A percentile compares a stretch with the other conserved stretches of the same genome.
Evolutionary conservation across 1,139 yeast genomes (phyloP).

Genomic region (Lodderomyces theae): DNA sequence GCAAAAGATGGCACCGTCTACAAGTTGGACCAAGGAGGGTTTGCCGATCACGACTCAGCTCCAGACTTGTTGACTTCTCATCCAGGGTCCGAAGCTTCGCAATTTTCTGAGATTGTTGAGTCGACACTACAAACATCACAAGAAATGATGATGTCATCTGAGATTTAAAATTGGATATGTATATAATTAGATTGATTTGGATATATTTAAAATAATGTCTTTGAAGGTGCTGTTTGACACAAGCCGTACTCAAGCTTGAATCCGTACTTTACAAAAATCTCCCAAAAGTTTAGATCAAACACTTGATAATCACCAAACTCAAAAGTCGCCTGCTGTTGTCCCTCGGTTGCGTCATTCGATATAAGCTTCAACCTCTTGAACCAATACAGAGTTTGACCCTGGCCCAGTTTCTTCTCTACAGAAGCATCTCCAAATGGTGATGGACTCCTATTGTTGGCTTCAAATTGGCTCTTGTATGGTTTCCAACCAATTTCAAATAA

Average conservation of each 20-base stretch:
- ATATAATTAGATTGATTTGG: too few relatives aligned
- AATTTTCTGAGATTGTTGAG: constrained; percentile 6
- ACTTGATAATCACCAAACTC: constrained; percentile 45
- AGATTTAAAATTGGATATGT: not conserved
- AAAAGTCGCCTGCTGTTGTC: constrained; percentile 13
- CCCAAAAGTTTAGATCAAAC: constrained; percentile 46
- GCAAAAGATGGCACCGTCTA: constrained; percentile 9
- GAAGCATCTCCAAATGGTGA: constrained; percentile 3
- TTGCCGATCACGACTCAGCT: not conserved
- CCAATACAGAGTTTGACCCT: constrained; percentile 31
- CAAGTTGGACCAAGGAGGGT: constrained; percentile 1
- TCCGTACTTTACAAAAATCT: constrained; percentile 37
- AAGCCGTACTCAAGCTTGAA: constrained; percentile 34
- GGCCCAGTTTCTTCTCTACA: constrained; percentile 6
- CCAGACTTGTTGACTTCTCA: constrained; percentile 8
- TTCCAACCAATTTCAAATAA: constrained; percentile 45
- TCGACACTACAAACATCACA: constrained; percentile 8
- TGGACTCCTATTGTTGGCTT: constrained; percentile 6
- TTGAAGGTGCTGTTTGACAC: constrained; percentile 32
- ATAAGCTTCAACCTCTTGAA: constrained; percentile 30
- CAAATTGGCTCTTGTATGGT: constrained; percentile 29
- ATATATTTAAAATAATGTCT: constrained; percentile 19
- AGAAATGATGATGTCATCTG: constrained; percentile 6
- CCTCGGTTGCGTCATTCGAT: constrained; percentile 15
- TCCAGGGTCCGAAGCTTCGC: constrained; percentile 11